Evolutionary conservation across 1,284 basidiomycete genomes (phyloP).

Genomic region (Takashimella tepidaria): DNA sequence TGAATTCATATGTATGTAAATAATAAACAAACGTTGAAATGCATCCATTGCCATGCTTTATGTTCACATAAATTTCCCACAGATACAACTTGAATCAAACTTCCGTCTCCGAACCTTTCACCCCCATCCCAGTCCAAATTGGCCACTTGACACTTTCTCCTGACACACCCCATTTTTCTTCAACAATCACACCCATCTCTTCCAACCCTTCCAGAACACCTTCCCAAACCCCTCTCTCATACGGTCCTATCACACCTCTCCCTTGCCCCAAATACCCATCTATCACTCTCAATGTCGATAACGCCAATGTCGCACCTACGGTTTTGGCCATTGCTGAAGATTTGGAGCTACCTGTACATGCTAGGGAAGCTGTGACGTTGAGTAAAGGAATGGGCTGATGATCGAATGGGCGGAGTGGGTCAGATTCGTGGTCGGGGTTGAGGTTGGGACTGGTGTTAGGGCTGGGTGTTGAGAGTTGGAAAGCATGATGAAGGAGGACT

Average conservation of each 20-base stretch:
- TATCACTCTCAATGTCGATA: constrained; percentile 66
- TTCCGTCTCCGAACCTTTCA: too few species aligned
- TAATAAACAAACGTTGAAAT: too few species aligned
- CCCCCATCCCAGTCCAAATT: too few species aligned
- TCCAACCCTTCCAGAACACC: constrained; percentile 61
- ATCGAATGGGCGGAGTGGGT: too few species aligned
- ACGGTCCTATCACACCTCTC: constrained; percentile 65
- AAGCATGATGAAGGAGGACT: constrained; percentile 80
- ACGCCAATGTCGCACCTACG: constrained; percentile 78
- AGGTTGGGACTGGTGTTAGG: not conserved
- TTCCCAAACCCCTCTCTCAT: constrained; percentile 56
- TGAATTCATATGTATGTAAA: too few species aligned
- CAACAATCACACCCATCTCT: constrained; percentile 61
- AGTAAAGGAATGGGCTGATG: too few species aligned
- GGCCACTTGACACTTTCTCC: too few species aligned
- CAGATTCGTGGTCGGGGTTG: too few species aligned
- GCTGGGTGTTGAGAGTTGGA: constrained; percentile 42
- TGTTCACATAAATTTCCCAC: too few species aligned
- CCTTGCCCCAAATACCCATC: constrained; percentile 61
- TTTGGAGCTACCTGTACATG: constrained; percentile 61
- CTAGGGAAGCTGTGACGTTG: constrained; percentile 64
- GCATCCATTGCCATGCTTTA: too few species aligned
- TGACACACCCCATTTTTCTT: constrained; percentile 57
- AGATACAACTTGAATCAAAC: too few species aligned
- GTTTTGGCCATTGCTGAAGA: constrained; percentile 78